phyloP scores from a whole-genome alignment of 306 rosid genomes.

The Lathyrus aphaca region DNA sequence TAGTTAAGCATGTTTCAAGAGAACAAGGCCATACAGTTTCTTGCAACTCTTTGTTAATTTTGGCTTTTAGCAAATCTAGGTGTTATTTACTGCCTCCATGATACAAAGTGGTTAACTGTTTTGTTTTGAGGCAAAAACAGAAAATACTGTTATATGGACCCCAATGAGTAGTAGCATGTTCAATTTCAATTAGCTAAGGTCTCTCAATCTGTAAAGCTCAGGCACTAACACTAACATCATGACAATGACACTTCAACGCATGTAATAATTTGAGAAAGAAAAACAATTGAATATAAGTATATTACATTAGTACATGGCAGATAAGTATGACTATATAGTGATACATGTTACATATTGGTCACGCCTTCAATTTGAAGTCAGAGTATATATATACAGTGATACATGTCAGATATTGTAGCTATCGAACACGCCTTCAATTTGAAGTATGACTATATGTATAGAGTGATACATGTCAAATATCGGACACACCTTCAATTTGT shows the following conservation, averaged over 20 bases:
- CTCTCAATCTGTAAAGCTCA: not conserved
- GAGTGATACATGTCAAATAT: not conserved
- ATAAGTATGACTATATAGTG: too few species aligned
- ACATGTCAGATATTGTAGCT: not conserved
- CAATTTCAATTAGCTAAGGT: conserved; percentile 18
- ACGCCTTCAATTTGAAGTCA: not conserved
- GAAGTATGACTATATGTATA: too few species aligned
- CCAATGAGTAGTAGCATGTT: conserved; percentile 5
- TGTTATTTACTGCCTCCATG: conserved; percentile 1
- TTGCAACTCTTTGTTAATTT: conserved; percentile 3
- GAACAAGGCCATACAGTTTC: not conserved
- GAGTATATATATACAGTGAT: too few species aligned
- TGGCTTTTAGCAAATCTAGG: conserved; percentile 10
- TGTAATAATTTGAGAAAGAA: not conserved
- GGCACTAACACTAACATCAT: not conserved
- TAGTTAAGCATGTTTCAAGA: not conserved
- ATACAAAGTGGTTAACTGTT: not conserved
- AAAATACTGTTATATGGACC: not conserved
- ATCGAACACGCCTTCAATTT: not conserved
- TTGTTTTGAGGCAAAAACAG: not conserved
- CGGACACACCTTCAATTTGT: not conserved
- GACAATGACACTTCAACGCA: too few species aligned
- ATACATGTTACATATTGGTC: not conserved
- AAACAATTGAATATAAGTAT: not conserved
- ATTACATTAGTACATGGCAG: too few species aligned